These are phyloP conservation scores for Nicotiana tomentosiformis DNA, from an alignment of 257 asterid genomes.

Conservation along the genomic window DNA sequence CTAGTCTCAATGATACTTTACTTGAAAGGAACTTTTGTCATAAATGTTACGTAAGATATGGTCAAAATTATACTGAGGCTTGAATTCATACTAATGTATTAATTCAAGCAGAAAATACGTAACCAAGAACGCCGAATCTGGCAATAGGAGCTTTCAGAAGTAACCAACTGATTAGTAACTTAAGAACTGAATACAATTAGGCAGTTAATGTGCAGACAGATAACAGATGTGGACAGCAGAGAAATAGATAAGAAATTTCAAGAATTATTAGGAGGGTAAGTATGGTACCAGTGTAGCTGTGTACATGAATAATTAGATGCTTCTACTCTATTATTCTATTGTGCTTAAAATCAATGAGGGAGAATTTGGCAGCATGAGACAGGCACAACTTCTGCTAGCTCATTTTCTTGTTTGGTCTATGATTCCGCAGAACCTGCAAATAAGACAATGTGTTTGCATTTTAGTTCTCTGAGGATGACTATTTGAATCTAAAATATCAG, in stretches of 20 bases:
- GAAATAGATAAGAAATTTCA: not conserved
- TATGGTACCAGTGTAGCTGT: not conserved
- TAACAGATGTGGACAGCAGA: not conserved
- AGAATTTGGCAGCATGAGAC: not conserved
- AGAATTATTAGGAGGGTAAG: not conserved
- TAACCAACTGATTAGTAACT: slow-evolving; percentile 5
- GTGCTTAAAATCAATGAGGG: not conserved
- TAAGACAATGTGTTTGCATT: not conserved
- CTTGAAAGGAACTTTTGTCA: not conserved
- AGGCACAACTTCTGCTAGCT: not conserved
- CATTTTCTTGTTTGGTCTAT: not conserved
- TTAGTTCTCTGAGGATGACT: not conserved
- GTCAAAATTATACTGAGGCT: not conserved
- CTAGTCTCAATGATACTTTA: not conserved
- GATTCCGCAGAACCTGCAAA: not conserved
- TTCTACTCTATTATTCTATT: not conserved
- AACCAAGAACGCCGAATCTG: not conserved
- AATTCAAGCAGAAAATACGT: not conserved
- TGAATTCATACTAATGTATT: not conserved
- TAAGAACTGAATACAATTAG: not conserved
- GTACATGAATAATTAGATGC: slow-evolving; percentile 8
- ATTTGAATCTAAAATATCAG: not conserved
- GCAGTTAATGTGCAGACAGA: not conserved
- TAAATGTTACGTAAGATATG: not conserved
- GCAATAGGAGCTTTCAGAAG: not conserved